These are phyloP conservation scores for Prinsepia uniflora DNA, from an alignment of 306 rosid species.

Conservation along the genomic window DNA sequence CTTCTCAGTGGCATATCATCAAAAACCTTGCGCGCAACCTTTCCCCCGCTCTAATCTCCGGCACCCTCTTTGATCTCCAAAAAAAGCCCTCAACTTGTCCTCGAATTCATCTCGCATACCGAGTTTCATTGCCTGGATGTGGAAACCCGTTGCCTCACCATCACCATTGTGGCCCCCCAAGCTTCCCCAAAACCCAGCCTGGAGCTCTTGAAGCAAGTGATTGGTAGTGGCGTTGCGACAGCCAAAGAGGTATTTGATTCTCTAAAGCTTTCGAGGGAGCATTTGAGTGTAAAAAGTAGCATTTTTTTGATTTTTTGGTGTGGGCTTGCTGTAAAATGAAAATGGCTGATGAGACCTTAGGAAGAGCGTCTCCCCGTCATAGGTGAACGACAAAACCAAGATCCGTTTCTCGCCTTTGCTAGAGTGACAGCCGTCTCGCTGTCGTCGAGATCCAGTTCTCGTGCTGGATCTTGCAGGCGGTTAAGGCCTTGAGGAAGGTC, in stretches of 20 bases:
- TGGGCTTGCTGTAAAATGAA: slow-evolving; percentile 55
- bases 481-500: too few relatives aligned
- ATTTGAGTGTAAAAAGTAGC: slow-evolving; percentile 28
- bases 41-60: slow-evolving; percentile 45
- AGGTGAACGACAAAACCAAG: too few relatives aligned
- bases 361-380: too few relatives aligned
- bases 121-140: slow-evolving; percentile 37
- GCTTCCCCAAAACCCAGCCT: slow-evolving; percentile 53
- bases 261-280: slow-evolving; percentile 31
- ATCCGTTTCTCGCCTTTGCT: too few relatives aligned
- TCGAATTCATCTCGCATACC: slow-evolving; percentile 38
- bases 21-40: slow-evolving; percentile 46
- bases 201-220: slow-evolving; percentile 37
- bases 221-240: slow-evolving; percentile 26
- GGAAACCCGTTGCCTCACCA: slow-evolving; percentile 46
- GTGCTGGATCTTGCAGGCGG: too few relatives aligned
- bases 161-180: slow-evolving; percentile 46
- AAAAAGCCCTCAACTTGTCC: slow-evolving; percentile 43
- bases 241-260: slow-evolving; percentile 33
- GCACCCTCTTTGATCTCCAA: slow-evolving; percentile 45
- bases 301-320: slow-evolving; percentile 46
- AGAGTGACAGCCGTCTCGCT: too few relatives aligned
- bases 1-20: slow-evolving; percentile 90
- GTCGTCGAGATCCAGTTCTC: too few relatives aligned
- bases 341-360: slow-evolving; percentile 50